phyloP scores from a whole-genome alignment of 2,329 filamentous ascomycete species.

The Onygenales sp. region DNA sequence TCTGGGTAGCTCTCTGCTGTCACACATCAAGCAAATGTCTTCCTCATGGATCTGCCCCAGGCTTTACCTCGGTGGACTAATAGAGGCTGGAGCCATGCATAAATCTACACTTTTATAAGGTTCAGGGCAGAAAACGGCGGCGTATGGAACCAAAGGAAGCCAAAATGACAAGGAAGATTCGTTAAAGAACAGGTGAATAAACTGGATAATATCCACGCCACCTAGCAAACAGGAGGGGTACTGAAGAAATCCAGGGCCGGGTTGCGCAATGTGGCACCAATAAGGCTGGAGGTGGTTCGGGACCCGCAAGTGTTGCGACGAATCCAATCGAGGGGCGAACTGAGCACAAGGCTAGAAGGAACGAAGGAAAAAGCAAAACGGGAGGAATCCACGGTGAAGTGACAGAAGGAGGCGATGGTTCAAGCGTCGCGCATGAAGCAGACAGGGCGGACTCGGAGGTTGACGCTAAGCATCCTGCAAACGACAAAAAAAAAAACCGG shows the following conservation, averaged over 20 bases:
- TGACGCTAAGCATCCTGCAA: neutral
- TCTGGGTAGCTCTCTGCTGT: neutral
- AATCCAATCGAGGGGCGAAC: neutral
- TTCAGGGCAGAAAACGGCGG: constrained; percentile 1
- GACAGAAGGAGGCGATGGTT: neutral
- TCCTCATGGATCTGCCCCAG: neutral
- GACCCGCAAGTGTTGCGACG: neutral
- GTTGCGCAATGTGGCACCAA: constrained; percentile 12
- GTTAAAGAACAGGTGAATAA: neutral
- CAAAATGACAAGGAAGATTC: neutral
- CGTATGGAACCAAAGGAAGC: constrained; percentile 5
- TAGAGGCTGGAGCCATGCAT: neutral
- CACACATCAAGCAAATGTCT: neutral
- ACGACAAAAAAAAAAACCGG: neutral
- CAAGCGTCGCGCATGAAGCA: constrained; percentile 5
- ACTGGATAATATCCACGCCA: constrained; percentile 4
- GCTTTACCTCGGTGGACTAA: neutral
- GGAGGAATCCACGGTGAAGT: neutral
- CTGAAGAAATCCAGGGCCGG: neutral
- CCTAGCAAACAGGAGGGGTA: constrained; percentile 11
- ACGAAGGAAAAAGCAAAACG: constrained; percentile 7
- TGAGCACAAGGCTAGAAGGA: neutral
- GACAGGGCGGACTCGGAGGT: neutral
- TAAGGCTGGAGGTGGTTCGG: constrained; percentile 1
- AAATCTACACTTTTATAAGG: neutral